A percentile compares a stretch with the other conserved stretches of the same genome.
phyloP scores from a whole-genome alignment of 2,329 filamentous ascomycete genomes.

The Fusarium acutatum region DNA sequence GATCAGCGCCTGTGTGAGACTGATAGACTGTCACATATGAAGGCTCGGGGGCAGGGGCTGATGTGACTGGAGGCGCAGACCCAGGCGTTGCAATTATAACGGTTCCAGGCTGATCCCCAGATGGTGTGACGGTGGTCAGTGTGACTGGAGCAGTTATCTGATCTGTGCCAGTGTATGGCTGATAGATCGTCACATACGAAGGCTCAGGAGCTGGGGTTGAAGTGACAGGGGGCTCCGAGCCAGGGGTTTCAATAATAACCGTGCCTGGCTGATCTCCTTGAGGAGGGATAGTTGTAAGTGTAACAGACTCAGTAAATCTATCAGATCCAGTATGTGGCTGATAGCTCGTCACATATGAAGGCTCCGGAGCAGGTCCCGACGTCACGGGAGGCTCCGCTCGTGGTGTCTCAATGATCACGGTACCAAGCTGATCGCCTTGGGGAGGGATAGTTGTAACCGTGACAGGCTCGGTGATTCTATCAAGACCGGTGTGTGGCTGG shows the following conservation, averaged over 20 bases:
- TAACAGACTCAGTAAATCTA: neutral
- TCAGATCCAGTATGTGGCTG: neutral
- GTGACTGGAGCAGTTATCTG: neutral
- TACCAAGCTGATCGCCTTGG: conserved; percentile 2
- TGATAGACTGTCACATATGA: conserved; percentile 10
- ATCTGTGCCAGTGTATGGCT: neutral
- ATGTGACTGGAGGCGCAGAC: neutral
- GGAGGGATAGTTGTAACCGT: neutral
- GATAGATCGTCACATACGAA: neutral
- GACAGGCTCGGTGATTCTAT: neutral
- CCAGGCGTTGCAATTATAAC: conserved; percentile 13
- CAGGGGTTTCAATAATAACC: conserved; percentile 8
- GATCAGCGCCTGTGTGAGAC: neutral
- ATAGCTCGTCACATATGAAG: conserved; percentile 4
- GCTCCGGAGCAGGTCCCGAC: neutral
- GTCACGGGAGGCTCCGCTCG: neutral
- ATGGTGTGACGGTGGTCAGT: neutral
- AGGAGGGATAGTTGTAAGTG: neutral
- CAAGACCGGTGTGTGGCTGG: neutral
- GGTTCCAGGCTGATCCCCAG: neutral
- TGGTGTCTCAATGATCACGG: conserved; percentile 13
- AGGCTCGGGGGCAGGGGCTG: neutral
- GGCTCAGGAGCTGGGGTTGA: neutral
- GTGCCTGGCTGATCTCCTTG: conserved; percentile 6
- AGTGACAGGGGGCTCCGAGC: neutral